Base-by-base conservation (phyloP, 2,329 filamentous ascomycete species). In the Teratosphaeria zuluensis region DNA sequence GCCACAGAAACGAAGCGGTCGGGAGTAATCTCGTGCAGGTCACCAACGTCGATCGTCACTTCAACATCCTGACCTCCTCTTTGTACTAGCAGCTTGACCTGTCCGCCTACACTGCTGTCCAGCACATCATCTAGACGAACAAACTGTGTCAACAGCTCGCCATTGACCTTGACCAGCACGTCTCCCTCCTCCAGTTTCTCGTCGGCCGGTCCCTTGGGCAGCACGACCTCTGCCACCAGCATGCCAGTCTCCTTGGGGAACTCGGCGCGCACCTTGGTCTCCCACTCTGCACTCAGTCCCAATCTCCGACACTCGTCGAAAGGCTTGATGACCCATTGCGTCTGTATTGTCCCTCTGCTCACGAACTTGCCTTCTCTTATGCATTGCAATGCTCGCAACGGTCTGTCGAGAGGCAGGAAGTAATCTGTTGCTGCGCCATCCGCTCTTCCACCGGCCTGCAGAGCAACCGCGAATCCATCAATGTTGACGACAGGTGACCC, bases 361-460 rank as follows among this genome's bases (percentile, higher is more conserved):
- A 99, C 86, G 1, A 82, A 82, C 65, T 86, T 82, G 35, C 84
- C 86, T 64, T 86, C 80, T 70, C 88, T 90, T 58, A 99, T 87
- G 69, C 91, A 95, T 70, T 90, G 83, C 57, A 99, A 79, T 1
- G 94, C 94, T 63, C 94, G 85, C 48, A 92, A 76, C 0, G 95
- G 94, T 58, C 94, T 87, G 72, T 99, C 92, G 14, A 99, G 80
- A 1, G 94, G 94, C 4, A 99, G 79, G 75, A 99, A 97, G 74
- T 99, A 99, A 73, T 99, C 94, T 21, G 94, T 99, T 12, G 95
- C 92, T 52, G 94, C 94, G 61, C 92, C 92, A 71, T 99, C 94
- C 32, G 90, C 89, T 74, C 94, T 84, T 52, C 94, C 94, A 62
- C 95, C 94, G 53, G 94, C 94, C 75, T 99, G 94, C 52, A 99